Conservation (phyloP, 345 rosid species). For the Lumnitzera littorea region DNA sequence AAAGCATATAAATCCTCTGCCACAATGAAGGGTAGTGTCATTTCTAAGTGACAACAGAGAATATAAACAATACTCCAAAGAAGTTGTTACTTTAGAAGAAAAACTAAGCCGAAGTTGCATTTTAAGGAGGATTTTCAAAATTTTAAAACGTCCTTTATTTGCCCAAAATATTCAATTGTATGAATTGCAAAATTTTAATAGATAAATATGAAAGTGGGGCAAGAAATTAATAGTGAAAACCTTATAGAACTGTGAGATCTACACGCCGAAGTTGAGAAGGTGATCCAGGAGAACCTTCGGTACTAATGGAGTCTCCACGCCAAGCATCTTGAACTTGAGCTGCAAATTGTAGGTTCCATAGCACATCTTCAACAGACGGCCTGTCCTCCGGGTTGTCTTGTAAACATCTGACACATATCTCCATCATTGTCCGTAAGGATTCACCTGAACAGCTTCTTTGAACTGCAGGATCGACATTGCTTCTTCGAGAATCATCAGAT, state of each 20-base stretch:
- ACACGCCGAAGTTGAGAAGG: conserved; percentile 16
- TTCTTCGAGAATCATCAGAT: conserved; percentile 46
- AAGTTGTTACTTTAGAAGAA: too few relatives aligned
- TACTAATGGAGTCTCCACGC: conserved; percentile 53
- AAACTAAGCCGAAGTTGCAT: too few relatives aligned
- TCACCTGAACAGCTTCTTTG: conserved; percentile 57
- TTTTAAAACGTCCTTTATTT: too few relatives aligned
- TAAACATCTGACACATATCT: conserved; percentile 68
- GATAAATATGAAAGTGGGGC: not conserved
- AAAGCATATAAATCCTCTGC: too few relatives aligned
- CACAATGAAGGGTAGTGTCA: too few relatives aligned
- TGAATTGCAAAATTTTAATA: too few relatives aligned
- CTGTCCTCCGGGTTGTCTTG: conserved; percentile 48
- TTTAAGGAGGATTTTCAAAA: too few relatives aligned
- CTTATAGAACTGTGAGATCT: conserved; percentile 14
- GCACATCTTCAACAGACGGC: conserved; percentile 81
- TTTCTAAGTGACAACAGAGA: too few relatives aligned
- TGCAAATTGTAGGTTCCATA: conserved; percentile 94
- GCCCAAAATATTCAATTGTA: too few relatives aligned
- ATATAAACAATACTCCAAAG: too few relatives aligned
- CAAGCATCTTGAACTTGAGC: conserved; percentile 79
- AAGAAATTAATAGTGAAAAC: not conserved
- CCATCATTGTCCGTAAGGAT: conserved; percentile 75
- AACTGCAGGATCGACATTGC: conserved; percentile 53
- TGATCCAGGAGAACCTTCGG: conserved; percentile 58